Base-by-base conservation (phyloP, 2,329 filamentous ascomycete species). In the Pseudogymnoascus destructans region DNA sequence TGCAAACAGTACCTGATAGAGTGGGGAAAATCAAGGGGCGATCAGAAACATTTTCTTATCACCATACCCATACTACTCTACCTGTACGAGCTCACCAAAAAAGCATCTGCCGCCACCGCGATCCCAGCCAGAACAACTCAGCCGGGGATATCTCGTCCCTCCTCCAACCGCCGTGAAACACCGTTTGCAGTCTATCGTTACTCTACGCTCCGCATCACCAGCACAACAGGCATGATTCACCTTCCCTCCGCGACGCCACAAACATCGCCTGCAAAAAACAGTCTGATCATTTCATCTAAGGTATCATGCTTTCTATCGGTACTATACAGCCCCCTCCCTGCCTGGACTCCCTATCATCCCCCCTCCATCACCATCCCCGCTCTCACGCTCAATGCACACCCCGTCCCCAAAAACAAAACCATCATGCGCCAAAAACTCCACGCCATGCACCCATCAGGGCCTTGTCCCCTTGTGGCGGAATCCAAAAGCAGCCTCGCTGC, bases 201-300 rank as follows among this genome's bases (percentile, higher is more conserved):
- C 10, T 52, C 46, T 30, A 5, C 9, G 13, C 42, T 32, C 9
- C n/a, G 15, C 15, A 52, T 17, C 13, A 49, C 42, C 23, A 32
- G 10, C 23, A 46, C 21, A 27, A 17, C 46, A 52, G 42, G n/a
- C 46, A 52, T 52, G 46, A 7, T 30, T 52, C 25, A 32, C 5
- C 25, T 30, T 30, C 15, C 46, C 46, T 11, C n/a, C 25, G 23
- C 42, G 25, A 52, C 23, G 46, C 25, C 46, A 52, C 15, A 52
- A 52, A 32, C 46, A 52, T 17, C 5, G 25, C 17, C 25, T 30
- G 8, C 25, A 30, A 15, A 27, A n/a, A 52, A 52, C 25, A 52
- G 46, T 52, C 46, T 52, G 46, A 52, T 52, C 46, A 52, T 52
- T 52, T 52, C 46, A 52, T 52, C 46, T 52, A 52, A 52, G 46